phyloP scores from a whole-genome alignment of 1,139 yeast species.

The Suhomyces wounanorum region DNA sequence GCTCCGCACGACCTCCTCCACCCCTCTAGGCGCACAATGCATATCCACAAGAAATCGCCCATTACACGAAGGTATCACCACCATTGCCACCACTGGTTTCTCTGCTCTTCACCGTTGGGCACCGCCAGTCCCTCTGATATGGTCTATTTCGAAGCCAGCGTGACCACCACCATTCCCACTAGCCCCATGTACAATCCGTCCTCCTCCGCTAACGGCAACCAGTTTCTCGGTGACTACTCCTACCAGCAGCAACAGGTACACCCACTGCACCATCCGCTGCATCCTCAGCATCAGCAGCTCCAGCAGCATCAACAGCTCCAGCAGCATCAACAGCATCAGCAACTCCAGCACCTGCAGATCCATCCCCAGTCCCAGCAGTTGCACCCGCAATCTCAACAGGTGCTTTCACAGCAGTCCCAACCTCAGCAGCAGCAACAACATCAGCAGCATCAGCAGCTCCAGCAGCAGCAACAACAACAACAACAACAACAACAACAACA shows the following conservation, averaged over 20 bases:
- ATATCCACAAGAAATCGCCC: background rate
- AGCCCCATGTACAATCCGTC: slow-evolving; percentile 15
- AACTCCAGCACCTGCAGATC: slow-evolving; percentile 8
- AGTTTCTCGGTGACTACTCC: slow-evolving; percentile 18
- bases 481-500: slow-evolving; percentile 16
- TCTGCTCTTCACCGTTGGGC: background rate
- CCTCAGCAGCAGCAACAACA: slow-evolving; percentile 9
- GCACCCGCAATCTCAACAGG: slow-evolving; percentile 11
- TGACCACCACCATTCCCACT: slow-evolving; percentile 21
- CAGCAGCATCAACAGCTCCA: slow-evolving; percentile 8
- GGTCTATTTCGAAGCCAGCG: slow-evolving; percentile 24
- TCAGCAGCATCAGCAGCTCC: slow-evolving; percentile 12
- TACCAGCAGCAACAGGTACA: slow-evolving; percentile 16
- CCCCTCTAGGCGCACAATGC: background rate
- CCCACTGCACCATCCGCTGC: slow-evolving; percentile 7
- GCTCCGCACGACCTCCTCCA: background rate
- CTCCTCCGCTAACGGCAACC: slow-evolving; percentile 11
- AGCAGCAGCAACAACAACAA: slow-evolving; percentile 7
- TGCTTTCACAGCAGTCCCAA: slow-evolving; percentile 4
- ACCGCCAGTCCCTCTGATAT: slow-evolving; percentile 10
- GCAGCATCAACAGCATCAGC: slow-evolving; percentile 8
- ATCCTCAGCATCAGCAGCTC: slow-evolving; percentile 10
- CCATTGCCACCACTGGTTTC: background rate
- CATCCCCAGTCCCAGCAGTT: slow-evolving; percentile 8
- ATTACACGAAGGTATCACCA: background rate